Percentiles rank a stretch among this genome's conserved stretches.
These are phyloP conservation scores for Pseudopediastrum boryanum DNA, from an alignment of 139 green algal species.

Conservation along the genomic window DNA sequence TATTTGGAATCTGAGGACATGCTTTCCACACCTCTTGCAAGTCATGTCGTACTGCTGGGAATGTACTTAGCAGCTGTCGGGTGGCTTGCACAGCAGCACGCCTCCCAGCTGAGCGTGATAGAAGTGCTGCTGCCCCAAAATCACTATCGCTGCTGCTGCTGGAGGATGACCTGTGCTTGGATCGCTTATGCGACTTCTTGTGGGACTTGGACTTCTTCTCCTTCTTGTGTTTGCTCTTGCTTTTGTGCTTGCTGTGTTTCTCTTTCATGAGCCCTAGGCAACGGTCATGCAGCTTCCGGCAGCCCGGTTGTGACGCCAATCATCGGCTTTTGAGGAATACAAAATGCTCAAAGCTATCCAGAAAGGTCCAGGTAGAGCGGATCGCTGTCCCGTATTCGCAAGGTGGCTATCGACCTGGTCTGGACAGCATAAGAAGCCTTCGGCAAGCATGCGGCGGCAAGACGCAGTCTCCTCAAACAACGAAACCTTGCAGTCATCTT, in stretches of 20 bases:
- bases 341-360: too few relatives aligned
- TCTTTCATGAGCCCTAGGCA: background rate
- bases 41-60: slow-evolving; percentile 2
- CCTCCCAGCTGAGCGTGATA: background rate
- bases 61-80: background rate
- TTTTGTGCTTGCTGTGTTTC: slow-evolving; percentile 10
- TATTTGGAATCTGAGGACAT: too few relatives aligned
- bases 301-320: too few relatives aligned
- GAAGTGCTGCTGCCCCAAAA: background rate
- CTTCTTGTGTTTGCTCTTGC: background rate
- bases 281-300: background rate
- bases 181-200: slow-evolving; percentile 9
- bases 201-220: background rate
- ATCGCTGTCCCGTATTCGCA: too few relatives aligned
- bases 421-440: too few relatives aligned
- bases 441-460: too few relatives aligned
- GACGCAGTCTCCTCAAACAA: too few relatives aligned
- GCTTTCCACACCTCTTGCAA: slow-evolving; percentile 28
- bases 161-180: background rate
- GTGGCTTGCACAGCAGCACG: slow-evolving; percentile 24
- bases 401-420: too few relatives aligned
- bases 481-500: too few relatives aligned
- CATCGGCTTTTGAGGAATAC: too few relatives aligned
- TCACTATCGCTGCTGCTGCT: slow-evolving; percentile 28
- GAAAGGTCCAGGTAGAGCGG: too few relatives aligned